Evolutionary conservation across 345 rosid species (phyloP), one percentile per base, ranked within the genome.

Genomic region (Gossypium stocksii): DNA sequence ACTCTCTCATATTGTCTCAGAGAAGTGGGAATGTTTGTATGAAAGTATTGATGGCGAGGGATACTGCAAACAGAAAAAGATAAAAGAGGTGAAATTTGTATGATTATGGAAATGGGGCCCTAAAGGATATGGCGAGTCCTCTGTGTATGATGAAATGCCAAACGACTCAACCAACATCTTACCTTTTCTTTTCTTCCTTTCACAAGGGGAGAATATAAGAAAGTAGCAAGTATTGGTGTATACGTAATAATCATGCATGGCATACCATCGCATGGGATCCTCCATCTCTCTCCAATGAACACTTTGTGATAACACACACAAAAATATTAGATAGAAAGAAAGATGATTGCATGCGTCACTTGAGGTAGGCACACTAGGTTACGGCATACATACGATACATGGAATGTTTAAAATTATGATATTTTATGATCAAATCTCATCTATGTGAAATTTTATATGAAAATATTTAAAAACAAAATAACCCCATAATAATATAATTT

Each of bases 201-300:
- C 44, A 16, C 3, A 27, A 38, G 72, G 23, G 4, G 34, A 17
- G 17, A 27, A 69, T 6, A 29, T 2, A 70, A 6, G 57, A 12
- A 5, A 41, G 45, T 9, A 29, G 60, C 45, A 29, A 70, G 73
- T 52, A 29, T 29, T 27, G 45, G 9, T 70, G 73, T 70, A 70
- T 56, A 63, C 73, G 60, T 70, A 70, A 70, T 52, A 29, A 52
- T 52, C 20, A 52, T 52, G 56, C 56, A 52, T 52, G 56, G 56
- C 56, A 52, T 17, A 19, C 8, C 19, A 52, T 17, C 56, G 56
- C 56, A 52, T 52, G 56, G 20, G 56, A 52, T 17, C 56, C 56
- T 15, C 19, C n/a, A 17, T 4, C 20, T 15, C 56, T 17, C 20
- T 22, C 71, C 8, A 7, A 52, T 51, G 38, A 17, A 51, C 25